Evolutionary conservation across 192 early-diverging fungal species (phyloP), one percentile per base, ranked within the genome.

Genomic region (Podila minutissima): DNA sequence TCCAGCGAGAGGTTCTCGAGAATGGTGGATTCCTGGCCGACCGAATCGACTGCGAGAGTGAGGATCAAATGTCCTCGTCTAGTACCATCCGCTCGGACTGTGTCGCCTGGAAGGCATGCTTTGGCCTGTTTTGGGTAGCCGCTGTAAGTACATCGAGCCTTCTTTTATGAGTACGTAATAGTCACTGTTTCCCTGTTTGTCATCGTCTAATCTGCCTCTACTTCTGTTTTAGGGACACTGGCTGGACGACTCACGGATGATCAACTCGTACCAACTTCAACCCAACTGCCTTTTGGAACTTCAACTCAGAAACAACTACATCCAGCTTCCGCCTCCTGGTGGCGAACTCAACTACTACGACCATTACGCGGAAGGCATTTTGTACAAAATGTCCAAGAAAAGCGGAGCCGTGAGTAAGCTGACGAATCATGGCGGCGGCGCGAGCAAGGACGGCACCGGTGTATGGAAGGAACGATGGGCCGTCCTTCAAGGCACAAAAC

Each of bases 381-480:
- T 78, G 31, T 78, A 67, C 59, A 78, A 78, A 20, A 62, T 55
- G 59, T 78, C 75, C 20, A 78, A 78, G 48, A 71, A 78, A 51
- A 61, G 24, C 24, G 15, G 51, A 17, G 26, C 29, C 22, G 62
- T 55, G 13, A 59, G 53, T 35, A 65, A 22, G 22, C n/a, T 62
- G 17, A 41, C 67, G 2, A 53, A 41, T 22, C 17, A 74, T 29
- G 59, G 65, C 41, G 41, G 41, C 41, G 15, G 41, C 41, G 41
- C 13, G 15, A 46, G 41, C 41, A 46, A 46, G 41, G 41, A 46
- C 15, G 15, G 15, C 8, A 26, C 50, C 2, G 68, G 64, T 55
- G 46, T 62, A 1, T 78, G 75, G 75, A 78, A 78, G 24, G 75
- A 66, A 28, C 63, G 75, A 11, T 78, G 75, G 75, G 75, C 71